phyloP scores from a whole-genome alignment of 257 asterid species.

The Solanum dulcamara region DNA sequence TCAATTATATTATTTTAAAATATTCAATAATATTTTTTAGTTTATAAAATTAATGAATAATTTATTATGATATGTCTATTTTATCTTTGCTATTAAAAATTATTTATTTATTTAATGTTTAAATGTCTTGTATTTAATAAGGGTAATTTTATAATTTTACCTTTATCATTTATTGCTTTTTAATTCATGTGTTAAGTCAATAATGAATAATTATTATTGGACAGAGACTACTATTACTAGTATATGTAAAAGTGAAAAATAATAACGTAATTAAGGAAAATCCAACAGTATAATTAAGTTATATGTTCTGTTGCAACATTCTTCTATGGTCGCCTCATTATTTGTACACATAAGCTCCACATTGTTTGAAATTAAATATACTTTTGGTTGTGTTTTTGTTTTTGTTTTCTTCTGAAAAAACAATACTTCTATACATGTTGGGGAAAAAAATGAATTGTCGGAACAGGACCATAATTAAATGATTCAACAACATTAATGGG shows the following conservation, averaged over 20 bases:
- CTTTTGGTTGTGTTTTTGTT: not conserved
- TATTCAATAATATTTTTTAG: too few relatives aligned
- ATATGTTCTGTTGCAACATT: not conserved
- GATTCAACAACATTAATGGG: not conserved
- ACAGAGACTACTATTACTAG: too few relatives aligned
- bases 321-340: not conserved
- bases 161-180: too few relatives aligned
- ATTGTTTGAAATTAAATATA: not conserved
- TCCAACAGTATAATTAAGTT: not conserved
- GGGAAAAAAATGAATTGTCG: not conserved
- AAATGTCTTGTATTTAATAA: too few relatives aligned
- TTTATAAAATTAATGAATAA: too few relatives aligned
- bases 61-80: too few relatives aligned
- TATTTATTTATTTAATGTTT: too few relatives aligned
- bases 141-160: too few relatives aligned
- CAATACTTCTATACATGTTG: not conserved
- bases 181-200: too few relatives aligned
- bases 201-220: too few relatives aligned
- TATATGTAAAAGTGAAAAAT: not conserved
- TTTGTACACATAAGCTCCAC: not conserved
- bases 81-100: too few relatives aligned
- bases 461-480: not conserved
- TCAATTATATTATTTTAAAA: too few relatives aligned
- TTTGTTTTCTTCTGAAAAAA: not conserved
- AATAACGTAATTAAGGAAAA: not conserved